phyloP scores from a whole-genome alignment of 1,284 basidiomycete species.

The Irpex rosettiformis region DNA sequence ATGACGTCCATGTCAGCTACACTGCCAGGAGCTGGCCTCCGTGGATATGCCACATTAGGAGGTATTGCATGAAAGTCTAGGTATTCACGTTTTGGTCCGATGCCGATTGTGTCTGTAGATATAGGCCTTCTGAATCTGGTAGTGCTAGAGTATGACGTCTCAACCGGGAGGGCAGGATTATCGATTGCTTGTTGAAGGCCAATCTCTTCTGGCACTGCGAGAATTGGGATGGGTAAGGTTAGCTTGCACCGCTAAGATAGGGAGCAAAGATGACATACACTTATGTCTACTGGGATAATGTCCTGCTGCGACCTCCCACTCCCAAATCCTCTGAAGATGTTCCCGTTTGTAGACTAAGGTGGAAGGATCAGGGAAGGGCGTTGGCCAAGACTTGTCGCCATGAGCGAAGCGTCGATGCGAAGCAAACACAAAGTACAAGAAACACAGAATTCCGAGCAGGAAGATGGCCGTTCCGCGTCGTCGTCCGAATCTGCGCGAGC shows the following conservation, averaged over 20 bases:
- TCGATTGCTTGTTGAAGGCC: conserved; percentile 51
- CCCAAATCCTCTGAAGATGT: conserved; percentile 85
- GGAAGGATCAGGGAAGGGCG: conserved; percentile 61
- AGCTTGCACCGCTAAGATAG: conserved; percentile 3
- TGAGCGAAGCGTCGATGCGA: conserved; percentile 55
- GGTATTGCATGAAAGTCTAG: conserved; percentile 60
- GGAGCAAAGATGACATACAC: conserved; percentile 49
- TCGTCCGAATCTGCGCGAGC: conserved; percentile 55
- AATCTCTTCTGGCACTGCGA: conserved; percentile 69
- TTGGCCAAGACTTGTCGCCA: conserved; percentile 63
- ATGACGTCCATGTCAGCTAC: conserved; percentile 84
- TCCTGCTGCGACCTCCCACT: conserved; percentile 89
- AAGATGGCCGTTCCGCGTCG: conserved; percentile 50
- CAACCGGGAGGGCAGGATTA: conserved; percentile 72
- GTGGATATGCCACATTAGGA: conserved; percentile 70
- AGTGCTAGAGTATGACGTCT: conserved; percentile 38
- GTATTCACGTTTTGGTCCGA: conserved; percentile 75
- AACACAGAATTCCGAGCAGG: conserved; percentile 43
- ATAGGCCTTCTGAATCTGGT: conserved; percentile 34
- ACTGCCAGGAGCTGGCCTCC: conserved; percentile 77
- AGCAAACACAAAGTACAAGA: conserved; percentile 54
- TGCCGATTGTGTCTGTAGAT: conserved; percentile 49
- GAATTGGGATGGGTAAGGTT: conserved; percentile 4
- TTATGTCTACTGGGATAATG: conserved; percentile 82
- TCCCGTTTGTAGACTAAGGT: conserved; percentile 76